These are phyloP conservation scores for Rhinocladiella mackenziei DNA, from an alignment of 2,329 filamentous ascomycete species.

Conservation along the genomic window DNA sequence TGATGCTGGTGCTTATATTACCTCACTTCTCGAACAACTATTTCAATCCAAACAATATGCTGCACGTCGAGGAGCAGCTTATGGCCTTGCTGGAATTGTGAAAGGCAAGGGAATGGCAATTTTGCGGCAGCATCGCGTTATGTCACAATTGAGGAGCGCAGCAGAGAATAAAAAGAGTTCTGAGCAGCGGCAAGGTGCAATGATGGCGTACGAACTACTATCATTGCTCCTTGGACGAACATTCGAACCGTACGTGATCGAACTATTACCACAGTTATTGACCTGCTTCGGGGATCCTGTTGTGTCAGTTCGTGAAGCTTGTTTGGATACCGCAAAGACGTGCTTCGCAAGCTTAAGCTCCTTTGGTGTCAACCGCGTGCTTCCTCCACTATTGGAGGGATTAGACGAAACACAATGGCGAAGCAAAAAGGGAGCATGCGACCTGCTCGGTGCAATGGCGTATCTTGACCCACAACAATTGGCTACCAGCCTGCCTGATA, in stretches of 20 bases:
- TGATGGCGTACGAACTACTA: constrained; percentile 86
- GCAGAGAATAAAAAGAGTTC: constrained; percentile 94
- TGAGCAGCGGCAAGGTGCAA: constrained; percentile 80
- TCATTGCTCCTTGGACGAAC: constrained; percentile 79
- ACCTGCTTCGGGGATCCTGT: constrained; percentile 84
- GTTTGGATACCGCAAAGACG: constrained; percentile 86
- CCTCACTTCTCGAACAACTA: constrained; percentile 75
- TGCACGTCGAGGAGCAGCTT: constrained; percentile 86
- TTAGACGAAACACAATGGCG: constrained; percentile 96
- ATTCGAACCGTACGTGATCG: constrained; percentile 95
- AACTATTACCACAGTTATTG: constrained; percentile 87
- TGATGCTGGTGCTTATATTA: constrained; percentile 73
- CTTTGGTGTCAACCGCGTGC: constrained; percentile 89
- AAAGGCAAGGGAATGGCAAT: constrained; percentile 80
- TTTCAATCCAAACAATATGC: constrained; percentile 87
- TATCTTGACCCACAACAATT: constrained; percentile 96
- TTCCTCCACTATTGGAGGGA: constrained; percentile 85
- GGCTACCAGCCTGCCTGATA: constrained; percentile 85
- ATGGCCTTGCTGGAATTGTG: constrained; percentile 86
- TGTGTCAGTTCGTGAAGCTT: constrained; percentile 85
- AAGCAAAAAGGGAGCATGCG: constrained; percentile 96
- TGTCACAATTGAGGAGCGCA: constrained; percentile 73
- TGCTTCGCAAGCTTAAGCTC: constrained; percentile 92
- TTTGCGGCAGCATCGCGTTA: constrained; percentile 78
- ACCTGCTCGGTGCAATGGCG: constrained; percentile 95